Conservation (phyloP, 2,329 filamentous ascomycete species). For the Talaromyces sp. region DNA sequence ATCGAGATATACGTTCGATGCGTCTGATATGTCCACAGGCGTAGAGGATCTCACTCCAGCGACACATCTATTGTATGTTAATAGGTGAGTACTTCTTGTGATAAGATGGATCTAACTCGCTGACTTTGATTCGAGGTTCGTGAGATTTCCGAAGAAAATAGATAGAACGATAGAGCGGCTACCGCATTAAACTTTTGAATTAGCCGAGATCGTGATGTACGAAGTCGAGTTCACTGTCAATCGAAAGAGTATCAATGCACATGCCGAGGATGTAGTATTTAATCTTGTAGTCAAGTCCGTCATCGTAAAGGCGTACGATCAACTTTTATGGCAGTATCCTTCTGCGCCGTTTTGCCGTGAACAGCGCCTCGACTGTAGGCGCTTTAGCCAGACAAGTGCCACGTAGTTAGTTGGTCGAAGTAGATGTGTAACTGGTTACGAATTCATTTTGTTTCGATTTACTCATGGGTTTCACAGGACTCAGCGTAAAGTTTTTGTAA, state of each 20-base stretch:
- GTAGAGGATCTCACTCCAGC: conserved; percentile 11
- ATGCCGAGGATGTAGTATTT: background rate
- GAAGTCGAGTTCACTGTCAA: background rate
- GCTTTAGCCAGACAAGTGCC: background rate
- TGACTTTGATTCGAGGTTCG: background rate
- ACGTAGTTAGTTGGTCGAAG: background rate
- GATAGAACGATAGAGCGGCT: background rate
- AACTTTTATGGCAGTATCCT: background rate
- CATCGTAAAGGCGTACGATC: background rate
- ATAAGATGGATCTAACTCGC: background rate
- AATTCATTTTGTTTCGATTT: background rate
- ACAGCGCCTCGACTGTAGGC: background rate
- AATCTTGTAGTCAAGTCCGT: background rate
- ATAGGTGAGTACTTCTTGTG: background rate
- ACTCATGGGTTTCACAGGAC: background rate
- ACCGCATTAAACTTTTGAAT: background rate
- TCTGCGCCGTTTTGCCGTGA: background rate
- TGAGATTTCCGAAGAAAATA: background rate
- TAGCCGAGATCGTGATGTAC: background rate
- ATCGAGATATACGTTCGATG: conserved; percentile 9
- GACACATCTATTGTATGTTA: conserved; percentile 9
- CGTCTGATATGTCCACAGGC: conserved; percentile 15
- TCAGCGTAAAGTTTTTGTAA: background rate
- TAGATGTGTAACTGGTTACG: background rate
- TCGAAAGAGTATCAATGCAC: background rate